Evolutionary conservation across 2,329 filamentous ascomycete genomes (phyloP), one percentile per base, ranked within the genome.

Genomic region (Trichoderma endophyticum): DNA sequence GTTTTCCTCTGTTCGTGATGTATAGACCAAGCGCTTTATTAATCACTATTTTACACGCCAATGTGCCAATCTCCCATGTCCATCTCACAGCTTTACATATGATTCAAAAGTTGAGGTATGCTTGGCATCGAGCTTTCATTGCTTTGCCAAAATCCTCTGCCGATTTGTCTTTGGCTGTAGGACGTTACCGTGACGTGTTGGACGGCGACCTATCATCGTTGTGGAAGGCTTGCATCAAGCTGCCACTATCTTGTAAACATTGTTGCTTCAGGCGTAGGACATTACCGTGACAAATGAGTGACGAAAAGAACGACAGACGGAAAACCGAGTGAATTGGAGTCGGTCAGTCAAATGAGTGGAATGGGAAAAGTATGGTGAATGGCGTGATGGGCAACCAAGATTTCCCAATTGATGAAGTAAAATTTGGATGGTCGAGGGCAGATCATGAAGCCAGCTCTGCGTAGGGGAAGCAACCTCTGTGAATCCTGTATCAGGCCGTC

Each of bases 221-320:
- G 8, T 21, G 43, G n/a, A 51, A 1, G 43, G 43, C 1, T 4
- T n/a, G 18, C n/a, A 5, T 3, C n/a, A 51, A 12, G 9, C 9
- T 21, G n/a, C 43, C 43, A 51, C 43, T 21, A 12, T 12, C 43
- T 51, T 51, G 43, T 9, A 51, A 21, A 21, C 43, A 51, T 21
- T 21, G 43, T n/a, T 51, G n/a, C 43, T 51, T 51, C n/a, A 21
- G n/a, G 15, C 4, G 43, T 51, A 51, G n/a, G 18, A n/a, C 39
- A 43, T 43, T n/a, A n/a, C 39, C 39, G 15, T 43, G 39, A 36
- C 34, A 39, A 67, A 67, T 24, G 64, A 67, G 32, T 67, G 64
- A 67, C 51, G 54, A 67, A 54, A 54, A 11, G 54, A 71, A 61
- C 54, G 61, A 71, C 73, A 71, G 24, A 56, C 71, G 71, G 24